Base-by-base conservation (phyloP, 805 yeast species). In the Candida andamanensis region DNA sequence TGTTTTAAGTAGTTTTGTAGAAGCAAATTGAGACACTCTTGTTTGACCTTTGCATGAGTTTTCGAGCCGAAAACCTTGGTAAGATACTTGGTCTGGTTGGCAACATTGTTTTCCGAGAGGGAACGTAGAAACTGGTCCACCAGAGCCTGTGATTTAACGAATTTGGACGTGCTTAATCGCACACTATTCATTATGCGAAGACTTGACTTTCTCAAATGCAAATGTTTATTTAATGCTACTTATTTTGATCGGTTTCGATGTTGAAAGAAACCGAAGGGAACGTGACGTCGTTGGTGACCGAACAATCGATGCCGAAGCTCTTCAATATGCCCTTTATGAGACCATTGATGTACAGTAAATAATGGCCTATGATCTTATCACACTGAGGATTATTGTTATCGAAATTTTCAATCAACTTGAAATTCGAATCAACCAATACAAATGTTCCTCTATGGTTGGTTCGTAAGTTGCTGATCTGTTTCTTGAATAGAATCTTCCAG, bases 391-490 rank as follows among this genome's bases (percentile, higher is more conserved):
- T 60, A 37, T 11, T 68, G 51, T 26, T 72, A 67, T 42, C 65
- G 57, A 69, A 81, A 70, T 29, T 71, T 62, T 21, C 59, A 46
- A 84, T 69, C 31, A 73, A 63, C 33, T 68, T 68, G 60, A 80
- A 81, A 33, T 60, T 60, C 51, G 72, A 75, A 52, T 85, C 95
- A 7, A 85, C 75, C 26, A 85, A 64, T 16, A 86, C 90, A 54
- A 77, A 85, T 0, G 89, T 83, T 5, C 92, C 84, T 23, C 94
- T 62, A 54, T 92, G 97, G 52, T 92, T 92, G 1, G 98, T 92
- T 40, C 95, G 74, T 37, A 92, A 67, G 45, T 86, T 87, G 53
- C 89, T 97, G 67, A 92, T 85, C 53, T 84, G 96, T 56, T 87
- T 90, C 23, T 78, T 76, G 58, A 76, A 86, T 17, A 90, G 52